These are phyloP conservation scores for Pseudogymnoascus sp. DNA, from an alignment of 2,329 filamentous ascomycete species.

Conservation along the genomic window DNA sequence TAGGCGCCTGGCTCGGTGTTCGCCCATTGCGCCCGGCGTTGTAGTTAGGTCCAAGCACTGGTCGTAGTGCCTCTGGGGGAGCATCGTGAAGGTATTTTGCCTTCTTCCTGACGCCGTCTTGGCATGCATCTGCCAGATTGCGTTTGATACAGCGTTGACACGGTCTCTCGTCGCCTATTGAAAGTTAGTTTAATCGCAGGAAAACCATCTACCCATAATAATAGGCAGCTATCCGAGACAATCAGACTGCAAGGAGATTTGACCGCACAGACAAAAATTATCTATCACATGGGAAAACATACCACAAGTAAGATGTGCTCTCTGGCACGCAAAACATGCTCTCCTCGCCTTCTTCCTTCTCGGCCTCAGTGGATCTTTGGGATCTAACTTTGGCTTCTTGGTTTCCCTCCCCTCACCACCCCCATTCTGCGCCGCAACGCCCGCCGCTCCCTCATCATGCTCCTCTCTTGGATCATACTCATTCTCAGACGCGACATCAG, in stretches of 20 bases:
- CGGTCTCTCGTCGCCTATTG: constrained; percentile 82
- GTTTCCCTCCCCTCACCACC: constrained; percentile 41
- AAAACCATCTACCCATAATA: constrained; percentile 5
- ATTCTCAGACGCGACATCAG: constrained; percentile 30
- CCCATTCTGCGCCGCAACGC: constrained; percentile 29
- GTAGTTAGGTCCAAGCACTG: constrained; percentile 69
- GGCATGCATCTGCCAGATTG: constrained; percentile 81
- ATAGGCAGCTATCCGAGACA: background rate
- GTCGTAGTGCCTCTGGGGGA: constrained; percentile 77
- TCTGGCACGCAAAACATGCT: constrained; percentile 93
- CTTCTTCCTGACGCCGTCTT: constrained; percentile 96
- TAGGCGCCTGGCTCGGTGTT: constrained; percentile 37
- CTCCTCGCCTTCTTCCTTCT: constrained; percentile 91
- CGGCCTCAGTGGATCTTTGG: constrained; percentile 85
- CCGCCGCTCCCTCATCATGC: constrained; percentile 29
- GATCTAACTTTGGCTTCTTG: constrained; percentile 61
- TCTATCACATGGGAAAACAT: constrained; percentile 41
- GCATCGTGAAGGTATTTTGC: constrained; percentile 98
- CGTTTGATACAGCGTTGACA: constrained; percentile 93
- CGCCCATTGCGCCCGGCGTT: constrained; percentile 46
- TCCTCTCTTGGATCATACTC: constrained; percentile 28
- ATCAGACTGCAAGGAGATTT: constrained; percentile 10
- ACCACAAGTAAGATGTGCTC: constrained; percentile 97
- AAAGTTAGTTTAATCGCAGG: constrained; percentile 21
- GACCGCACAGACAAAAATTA: constrained; percentile 7